phyloP scores from a whole-genome alignment of 202 grass and related monocot species.

The Cymbopogon flexuosus region DNA sequence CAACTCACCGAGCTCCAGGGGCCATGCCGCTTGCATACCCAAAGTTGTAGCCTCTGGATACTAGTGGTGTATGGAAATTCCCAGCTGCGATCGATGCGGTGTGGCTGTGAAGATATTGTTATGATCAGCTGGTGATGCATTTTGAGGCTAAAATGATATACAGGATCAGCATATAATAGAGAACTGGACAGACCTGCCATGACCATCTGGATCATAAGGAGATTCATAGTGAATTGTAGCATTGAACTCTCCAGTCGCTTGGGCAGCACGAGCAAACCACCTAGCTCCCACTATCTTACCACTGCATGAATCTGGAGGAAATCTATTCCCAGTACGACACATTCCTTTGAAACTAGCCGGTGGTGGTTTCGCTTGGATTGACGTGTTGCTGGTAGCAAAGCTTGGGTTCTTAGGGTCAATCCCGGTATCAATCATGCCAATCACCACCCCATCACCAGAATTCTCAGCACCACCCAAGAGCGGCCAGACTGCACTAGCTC shows the following conservation, averaged over 20 bases:
- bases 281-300: conserved; percentile 83
- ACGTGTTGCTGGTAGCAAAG: conserved; percentile 43
- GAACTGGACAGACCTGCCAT: conserved; percentile 70
- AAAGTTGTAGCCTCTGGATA: conserved; percentile 68
- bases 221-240: conserved; percentile 79
- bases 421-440: conserved; percentile 93
- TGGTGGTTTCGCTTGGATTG: conserved; percentile 26
- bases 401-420: conserved; percentile 82
- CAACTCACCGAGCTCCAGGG: conserved; percentile 73
- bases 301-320: conserved; percentile 63
- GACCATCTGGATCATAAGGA: conserved; percentile 92
- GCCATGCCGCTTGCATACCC: conserved; percentile 85
- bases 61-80: conserved; percentile 52
- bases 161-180: not conserved
- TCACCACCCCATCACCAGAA: conserved; percentile 65
- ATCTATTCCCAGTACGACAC: conserved; percentile 60
- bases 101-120: conserved; percentile 50
- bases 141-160: conserved; percentile 7
- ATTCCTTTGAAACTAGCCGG: conserved; percentile 64
- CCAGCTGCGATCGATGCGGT: conserved; percentile 77
- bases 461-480: conserved; percentile 56
- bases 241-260: conserved; percentile 77
- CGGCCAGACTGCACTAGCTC: conserved; percentile 68
- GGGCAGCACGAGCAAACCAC: conserved; percentile 65
- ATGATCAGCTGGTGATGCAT: conserved; percentile 25